Conservation (phyloP, 2,329 filamentous ascomycete genomes). For the Nigrograna mackinnonii region DNA sequence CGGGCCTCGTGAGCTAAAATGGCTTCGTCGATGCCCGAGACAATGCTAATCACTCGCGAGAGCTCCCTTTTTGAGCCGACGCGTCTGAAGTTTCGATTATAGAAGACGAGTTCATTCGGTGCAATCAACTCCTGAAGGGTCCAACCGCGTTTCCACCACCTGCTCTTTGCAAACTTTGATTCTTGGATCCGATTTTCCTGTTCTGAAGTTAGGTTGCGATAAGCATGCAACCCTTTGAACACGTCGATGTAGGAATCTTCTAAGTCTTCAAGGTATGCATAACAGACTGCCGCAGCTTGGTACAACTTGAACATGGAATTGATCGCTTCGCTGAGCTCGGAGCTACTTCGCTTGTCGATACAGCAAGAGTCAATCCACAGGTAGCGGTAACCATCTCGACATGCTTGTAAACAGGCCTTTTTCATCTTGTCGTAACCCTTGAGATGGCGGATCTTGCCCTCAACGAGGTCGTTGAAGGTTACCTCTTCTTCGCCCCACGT, state of each 20-base stretch:
- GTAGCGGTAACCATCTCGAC: neutral
- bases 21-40: neutral
- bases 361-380: constrained; percentile 14
- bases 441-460: neutral
- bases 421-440: neutral
- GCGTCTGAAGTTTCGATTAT: neutral
- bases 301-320: constrained; percentile 16
- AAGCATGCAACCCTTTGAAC: neutral
- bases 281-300: constrained; percentile 9
- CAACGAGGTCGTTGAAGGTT: neutral
- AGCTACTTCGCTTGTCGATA: constrained; percentile 9
- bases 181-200: neutral
- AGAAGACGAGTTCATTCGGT: neutral
- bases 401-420: constrained; percentile 2
- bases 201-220: constrained; percentile 1
- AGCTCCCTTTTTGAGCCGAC: neutral
- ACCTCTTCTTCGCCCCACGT: constrained; percentile 3
- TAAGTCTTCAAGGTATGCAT: constrained; percentile 3
- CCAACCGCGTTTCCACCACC: neutral
- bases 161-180: neutral
- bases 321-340: constrained; percentile 1
- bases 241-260: neutral
- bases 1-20: neutral
- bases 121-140: neutral
- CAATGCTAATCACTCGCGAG: neutral